A percentile compares a stretch with the other conserved stretches of the same genome.
Evolutionary conservation across 768 basidiomycete genomes (phyloP).

Genomic region (Tylopilus vinaceipallidus): DNA sequence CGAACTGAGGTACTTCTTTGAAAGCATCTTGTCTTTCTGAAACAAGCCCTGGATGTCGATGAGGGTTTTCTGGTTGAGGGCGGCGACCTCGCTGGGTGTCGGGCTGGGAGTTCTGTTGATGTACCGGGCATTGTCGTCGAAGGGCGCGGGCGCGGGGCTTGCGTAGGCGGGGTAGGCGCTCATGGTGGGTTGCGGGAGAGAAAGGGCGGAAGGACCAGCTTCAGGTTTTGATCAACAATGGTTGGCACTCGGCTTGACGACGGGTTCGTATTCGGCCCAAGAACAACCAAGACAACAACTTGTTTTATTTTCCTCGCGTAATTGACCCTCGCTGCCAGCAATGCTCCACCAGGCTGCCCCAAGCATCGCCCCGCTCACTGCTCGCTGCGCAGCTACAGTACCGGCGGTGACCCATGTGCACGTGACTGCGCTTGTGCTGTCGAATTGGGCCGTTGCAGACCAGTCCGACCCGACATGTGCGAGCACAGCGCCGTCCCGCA

Average conservation of each 20-base stretch:
- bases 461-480: neutral
- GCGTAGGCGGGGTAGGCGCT: constrained; percentile 17
- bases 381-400: no score
- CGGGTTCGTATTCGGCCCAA: no score
- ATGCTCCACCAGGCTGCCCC: no score
- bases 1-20: constrained; percentile 58
- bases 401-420: neutral
- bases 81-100: constrained; percentile 56
- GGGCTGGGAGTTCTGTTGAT: constrained; percentile 55
- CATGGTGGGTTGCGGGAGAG: constrained; percentile 7
- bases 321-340: no score
- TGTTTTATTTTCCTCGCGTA: no score
- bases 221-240: neutral
- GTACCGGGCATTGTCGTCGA: constrained; percentile 14
- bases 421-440: neutral
- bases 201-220: constrained; percentile 4
- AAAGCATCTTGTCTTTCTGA: constrained; percentile 50
- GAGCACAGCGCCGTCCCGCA: neutral
- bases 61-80: constrained; percentile 39
- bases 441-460: no score
- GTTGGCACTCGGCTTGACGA: neutral
- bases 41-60: constrained; percentile 45
- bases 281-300: no score
- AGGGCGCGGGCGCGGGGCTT: constrained; percentile 6
- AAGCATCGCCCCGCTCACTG: no score